Percentiles rank a stretch among this genome's conserved stretches.
These are phyloP conservation scores for Myxozyma sirexii DNA, from an alignment of 805 yeast species.

Conservation along the genomic window DNA sequence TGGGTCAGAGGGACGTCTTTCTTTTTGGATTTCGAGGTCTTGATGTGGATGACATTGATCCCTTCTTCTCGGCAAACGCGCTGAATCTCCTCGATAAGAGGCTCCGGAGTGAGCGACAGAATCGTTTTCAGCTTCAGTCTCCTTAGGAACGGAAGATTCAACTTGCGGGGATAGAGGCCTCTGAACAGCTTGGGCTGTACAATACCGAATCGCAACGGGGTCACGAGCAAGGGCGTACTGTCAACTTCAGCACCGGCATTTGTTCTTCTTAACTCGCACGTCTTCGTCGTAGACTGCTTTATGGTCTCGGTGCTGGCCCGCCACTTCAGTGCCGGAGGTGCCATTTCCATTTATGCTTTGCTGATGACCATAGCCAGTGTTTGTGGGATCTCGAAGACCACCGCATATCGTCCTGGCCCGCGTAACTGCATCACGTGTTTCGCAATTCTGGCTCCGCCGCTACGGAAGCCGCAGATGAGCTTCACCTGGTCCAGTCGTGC, in stretches of 20 bases:
- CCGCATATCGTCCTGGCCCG: background rate
- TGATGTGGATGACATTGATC: constrained; percentile 63
- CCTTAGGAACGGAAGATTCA: constrained; percentile 68
- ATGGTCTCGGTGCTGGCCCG: background rate
- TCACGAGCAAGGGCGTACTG: constrained; percentile 35
- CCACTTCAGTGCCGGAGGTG: background rate
- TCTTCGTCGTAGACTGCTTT: no score
- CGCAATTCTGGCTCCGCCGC: no score
- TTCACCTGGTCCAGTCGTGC: no score
- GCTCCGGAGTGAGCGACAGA: constrained; percentile 76
- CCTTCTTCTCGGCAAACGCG: constrained; percentile 56
- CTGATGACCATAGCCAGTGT: background rate
- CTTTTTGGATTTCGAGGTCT: constrained; percentile 51
- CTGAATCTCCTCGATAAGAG: constrained; percentile 55
- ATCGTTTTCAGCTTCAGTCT: constrained; percentile 70
- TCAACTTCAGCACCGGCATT: background rate
- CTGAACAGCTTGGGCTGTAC: constrained; percentile 73
- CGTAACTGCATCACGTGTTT: background rate
- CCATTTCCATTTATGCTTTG: background rate
- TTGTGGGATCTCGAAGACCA: no score
- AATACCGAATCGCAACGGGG: constrained; percentile 78
- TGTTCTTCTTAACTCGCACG: no score
- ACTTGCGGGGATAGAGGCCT: constrained; percentile 84
- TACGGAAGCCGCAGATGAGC: no score
- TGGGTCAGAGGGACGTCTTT: constrained; percentile 80